Conservation (phyloP, 257 asterid genomes). For the Verbascum thapsus region DNA sequence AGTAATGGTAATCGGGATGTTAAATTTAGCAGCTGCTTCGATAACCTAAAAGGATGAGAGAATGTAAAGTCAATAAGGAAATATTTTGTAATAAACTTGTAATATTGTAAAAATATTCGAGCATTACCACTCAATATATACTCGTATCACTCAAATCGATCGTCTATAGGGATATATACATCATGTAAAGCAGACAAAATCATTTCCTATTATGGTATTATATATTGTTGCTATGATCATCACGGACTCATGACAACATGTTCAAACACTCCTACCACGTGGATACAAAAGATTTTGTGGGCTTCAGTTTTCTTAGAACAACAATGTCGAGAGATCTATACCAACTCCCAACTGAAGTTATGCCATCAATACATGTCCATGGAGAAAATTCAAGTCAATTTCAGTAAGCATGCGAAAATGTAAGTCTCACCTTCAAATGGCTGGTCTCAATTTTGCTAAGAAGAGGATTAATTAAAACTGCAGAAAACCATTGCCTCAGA, state of each 20-base stretch:
- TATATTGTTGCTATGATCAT: neutral
- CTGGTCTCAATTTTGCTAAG: constrained; percentile 74
- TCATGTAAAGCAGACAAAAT: neutral
- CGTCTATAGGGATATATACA: constrained; percentile 7
- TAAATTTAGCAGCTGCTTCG: constrained; percentile 78
- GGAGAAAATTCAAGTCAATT: constrained; percentile 4
- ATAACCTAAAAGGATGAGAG: constrained; percentile 57
- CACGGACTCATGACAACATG: neutral
- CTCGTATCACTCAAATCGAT: constrained; percentile 19
- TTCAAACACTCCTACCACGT: constrained; percentile 6
- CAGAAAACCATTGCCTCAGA: constrained; percentile 95
- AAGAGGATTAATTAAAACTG: constrained; percentile 71
- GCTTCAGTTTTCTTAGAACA: neutral
- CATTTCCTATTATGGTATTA: neutral
- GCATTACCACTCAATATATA: constrained; percentile 11
- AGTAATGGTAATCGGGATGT: constrained; percentile 62
- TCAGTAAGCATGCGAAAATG: constrained; percentile 22
- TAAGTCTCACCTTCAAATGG: constrained; percentile 70
- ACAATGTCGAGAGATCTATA: constrained; percentile 3
- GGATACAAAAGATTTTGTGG: neutral
- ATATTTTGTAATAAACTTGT: neutral
- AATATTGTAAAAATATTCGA: constrained; percentile 17
- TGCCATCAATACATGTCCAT: constrained; percentile 11
- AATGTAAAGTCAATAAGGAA: constrained; percentile 17
- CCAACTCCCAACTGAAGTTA: neutral